phyloP scores from a whole-genome alignment of 2,329 filamentous ascomycete genomes.

The Aspergillus floridensis region DNA sequence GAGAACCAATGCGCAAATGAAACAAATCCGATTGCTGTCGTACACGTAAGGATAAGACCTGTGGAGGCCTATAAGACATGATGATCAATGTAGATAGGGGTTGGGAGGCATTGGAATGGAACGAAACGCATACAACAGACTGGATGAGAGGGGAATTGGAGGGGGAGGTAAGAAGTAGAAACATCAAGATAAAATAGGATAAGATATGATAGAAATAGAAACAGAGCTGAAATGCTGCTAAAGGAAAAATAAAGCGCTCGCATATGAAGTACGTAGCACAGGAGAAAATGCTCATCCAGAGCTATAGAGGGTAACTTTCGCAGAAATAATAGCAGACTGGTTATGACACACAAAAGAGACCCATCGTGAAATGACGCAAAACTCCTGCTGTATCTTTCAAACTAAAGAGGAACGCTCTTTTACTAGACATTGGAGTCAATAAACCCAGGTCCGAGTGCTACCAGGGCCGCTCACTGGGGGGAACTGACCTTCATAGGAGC shows the following conservation, averaged over 20 bases:
- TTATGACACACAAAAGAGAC: constrained; percentile 41
- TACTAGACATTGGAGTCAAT: constrained; percentile 18
- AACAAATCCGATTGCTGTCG: constrained; percentile 39
- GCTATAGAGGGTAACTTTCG: constrained; percentile 40
- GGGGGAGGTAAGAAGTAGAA: constrained; percentile 9
- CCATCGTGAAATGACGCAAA: constrained; percentile 43
- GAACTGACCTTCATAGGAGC: constrained; percentile 63
- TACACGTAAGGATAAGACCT: constrained; percentile 34
- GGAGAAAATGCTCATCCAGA: constrained; percentile 45
- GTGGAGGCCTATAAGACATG: constrained; percentile 20
- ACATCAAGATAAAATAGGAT: constrained; percentile 14
- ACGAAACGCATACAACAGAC: constrained; percentile 7
- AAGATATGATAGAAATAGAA: constrained; percentile 20
- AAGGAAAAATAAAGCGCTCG: constrained; percentile 39
- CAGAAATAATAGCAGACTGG: constrained; percentile 36
- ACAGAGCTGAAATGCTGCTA: constrained; percentile 37
- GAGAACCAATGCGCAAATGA: constrained; percentile 32
- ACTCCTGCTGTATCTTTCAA: constrained; percentile 46
- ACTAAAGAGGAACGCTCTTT: constrained; percentile 39
- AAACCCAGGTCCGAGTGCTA: constrained; percentile 18
- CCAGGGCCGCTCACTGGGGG: background rate
- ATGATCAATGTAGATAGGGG: constrained; percentile 16
- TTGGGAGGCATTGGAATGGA: constrained; percentile 2
- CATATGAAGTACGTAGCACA: constrained; percentile 42
- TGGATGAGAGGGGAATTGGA: constrained; percentile 14